Percentiles rank a stretch among this genome's conserved stretches.
These are phyloP conservation scores for Phytophthora sp. DNA, from an alignment of 352 stramenopile genomes.

Conservation along the genomic window DNA sequence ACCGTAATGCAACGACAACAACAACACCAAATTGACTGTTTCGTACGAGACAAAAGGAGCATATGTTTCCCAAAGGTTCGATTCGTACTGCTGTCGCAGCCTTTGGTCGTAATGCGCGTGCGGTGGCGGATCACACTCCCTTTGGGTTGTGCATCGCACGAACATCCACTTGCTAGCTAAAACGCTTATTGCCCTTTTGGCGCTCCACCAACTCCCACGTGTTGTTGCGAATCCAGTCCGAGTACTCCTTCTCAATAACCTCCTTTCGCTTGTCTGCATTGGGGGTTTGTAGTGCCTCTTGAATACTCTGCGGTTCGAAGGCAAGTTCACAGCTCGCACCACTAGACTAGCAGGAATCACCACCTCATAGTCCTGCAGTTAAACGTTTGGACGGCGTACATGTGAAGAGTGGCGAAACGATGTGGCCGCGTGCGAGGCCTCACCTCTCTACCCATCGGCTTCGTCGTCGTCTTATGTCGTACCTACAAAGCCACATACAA, in stretches of 20 bases:
- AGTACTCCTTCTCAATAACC: not conserved
- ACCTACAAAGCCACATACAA: not conserved
- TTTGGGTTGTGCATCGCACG: not conserved
- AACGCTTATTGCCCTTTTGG: not conserved
- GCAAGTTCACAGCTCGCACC: not conserved
- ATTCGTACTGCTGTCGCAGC: not conserved
- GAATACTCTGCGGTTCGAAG: not conserved
- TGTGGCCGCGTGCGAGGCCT: not conserved
- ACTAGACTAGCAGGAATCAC: constrained; percentile 1
- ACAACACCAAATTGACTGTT: no score
- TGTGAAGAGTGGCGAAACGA: constrained; percentile 17
- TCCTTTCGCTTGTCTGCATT: not conserved
- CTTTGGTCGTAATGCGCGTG: not conserved
- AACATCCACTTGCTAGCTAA: not conserved
- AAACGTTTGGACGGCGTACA: not conserved
- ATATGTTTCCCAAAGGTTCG: not conserved
- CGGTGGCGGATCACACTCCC: not conserved
- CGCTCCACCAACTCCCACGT: no score
- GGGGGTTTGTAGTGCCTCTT: not conserved
- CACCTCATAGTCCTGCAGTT: not conserved
- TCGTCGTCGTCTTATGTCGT: not conserved
- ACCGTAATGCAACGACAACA: not conserved
- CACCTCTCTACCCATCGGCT: not conserved
- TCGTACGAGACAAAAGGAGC: not conserved
- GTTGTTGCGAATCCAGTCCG: no score